Evolutionary conservation across 2,329 filamentous ascomycete species (phyloP), one percentile per base, ranked within the genome.

Genomic region (Diaporthe destruens): DNA sequence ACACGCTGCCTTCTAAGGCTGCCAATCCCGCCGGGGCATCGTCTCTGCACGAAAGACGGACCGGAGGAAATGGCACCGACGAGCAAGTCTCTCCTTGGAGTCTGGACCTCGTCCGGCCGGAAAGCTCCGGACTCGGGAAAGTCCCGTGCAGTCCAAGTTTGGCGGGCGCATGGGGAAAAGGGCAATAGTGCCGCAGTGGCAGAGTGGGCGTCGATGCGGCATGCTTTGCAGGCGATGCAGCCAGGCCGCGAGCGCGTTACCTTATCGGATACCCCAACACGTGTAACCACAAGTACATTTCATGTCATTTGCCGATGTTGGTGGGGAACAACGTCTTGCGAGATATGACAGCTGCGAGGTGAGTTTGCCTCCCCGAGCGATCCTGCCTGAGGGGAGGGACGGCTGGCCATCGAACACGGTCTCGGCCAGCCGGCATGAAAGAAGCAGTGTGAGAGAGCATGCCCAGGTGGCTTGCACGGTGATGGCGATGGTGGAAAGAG

Each of bases 291-390:
- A 20, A 56, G 36, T 18, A 56, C 53, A 68, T 32, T 34, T 32
- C n/a, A 16, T 61, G 67, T 20, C 39, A 44, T 20, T 47, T 47
- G 44, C 29, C 39, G 42, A 42, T 42, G 67, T 29, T 51, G 67
- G 25, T 47, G 47, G 49, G 36, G 61, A 44, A 34, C 68, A 70
- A 61, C 44, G 68, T 55, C 68, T 61, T 61, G 68, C 47, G 68
- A 70, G 47, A 70, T 61, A 25, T 61, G 68, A 70, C 55, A 70
- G 34, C 44, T 70, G 68, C 55, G 51, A 61, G 34, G 44, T 44
- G n/a, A 39, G 16, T 61, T 32, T 61, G 67, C 68, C 55, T n/a
- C n/a, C 5, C 34, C 32, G 36, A 29, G 32, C 32, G 55, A 70
- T 70, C 23, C 55, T 61, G 8, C 44, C 39, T 23, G 32, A 34